Conservation (phyloP, 768 basidiomycete genomes). For the Tricholomella constricta region DNA sequence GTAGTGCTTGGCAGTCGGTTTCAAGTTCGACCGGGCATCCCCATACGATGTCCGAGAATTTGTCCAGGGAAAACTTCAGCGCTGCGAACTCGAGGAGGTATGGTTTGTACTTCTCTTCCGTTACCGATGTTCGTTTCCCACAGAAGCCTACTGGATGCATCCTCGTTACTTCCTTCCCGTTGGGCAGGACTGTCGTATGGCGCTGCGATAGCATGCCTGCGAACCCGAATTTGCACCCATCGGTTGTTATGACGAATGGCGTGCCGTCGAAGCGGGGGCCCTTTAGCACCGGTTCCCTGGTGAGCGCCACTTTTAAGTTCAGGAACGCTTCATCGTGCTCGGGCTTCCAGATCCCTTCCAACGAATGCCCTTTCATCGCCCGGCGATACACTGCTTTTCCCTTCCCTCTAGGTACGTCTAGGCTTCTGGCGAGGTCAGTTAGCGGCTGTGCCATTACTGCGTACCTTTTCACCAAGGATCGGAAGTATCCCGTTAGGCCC, state of each 20-base stretch:
- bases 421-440: slow-evolving; percentile 25
- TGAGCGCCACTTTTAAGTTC: slow-evolving; percentile 30
- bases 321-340: slow-evolving; percentile 28
- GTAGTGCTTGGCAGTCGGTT: slow-evolving; percentile 35
- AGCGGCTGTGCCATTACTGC: slow-evolving; percentile 32
- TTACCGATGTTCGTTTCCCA: no score
- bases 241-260: slow-evolving; percentile 27
- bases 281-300: slow-evolving; percentile 32
- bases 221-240: background rate
- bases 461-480: slow-evolving; percentile 34
- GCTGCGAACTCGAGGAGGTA: no score
- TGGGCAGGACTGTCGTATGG: slow-evolving; percentile 11
- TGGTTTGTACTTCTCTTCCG: slow-evolving; percentile 25
- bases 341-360: slow-evolving; percentile 12
- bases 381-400: slow-evolving; percentile 9
- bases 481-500: slow-evolving; percentile 34
- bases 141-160: slow-evolving; percentile 30
- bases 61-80: no score
- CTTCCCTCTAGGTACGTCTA: slow-evolving; percentile 18
- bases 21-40: slow-evolving; percentile 31
- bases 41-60: slow-evolving; percentile 29
- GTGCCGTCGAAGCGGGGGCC: slow-evolving; percentile 33
- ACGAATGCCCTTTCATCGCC: slow-evolving; percentile 18
- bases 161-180: slow-evolving; percentile 6
- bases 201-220: slow-evolving; percentile 29